phyloP scores from a whole-genome alignment of 352 stramenopile species.

The Phytopythium aichiense region DNA sequence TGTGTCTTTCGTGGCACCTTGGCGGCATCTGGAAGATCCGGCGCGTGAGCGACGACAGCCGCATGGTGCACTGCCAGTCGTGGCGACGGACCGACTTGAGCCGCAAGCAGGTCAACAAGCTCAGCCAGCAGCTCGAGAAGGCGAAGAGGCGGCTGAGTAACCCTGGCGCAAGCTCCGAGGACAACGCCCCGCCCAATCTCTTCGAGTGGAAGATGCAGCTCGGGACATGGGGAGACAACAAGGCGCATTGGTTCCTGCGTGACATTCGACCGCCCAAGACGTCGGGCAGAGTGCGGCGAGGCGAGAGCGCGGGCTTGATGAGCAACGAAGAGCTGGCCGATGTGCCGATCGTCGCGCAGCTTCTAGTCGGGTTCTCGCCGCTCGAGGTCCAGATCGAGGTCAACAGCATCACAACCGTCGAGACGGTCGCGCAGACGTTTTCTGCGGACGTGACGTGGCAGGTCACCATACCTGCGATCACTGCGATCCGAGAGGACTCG shows the following conservation, averaged over 20 bases:
- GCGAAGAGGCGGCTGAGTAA: not conserved
- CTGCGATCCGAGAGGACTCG: slow-evolving; percentile 37
- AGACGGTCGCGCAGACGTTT: slow-evolving; percentile 44
- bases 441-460: slow-evolving; percentile 47
- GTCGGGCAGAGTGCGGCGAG: not conserved
- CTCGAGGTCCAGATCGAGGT: slow-evolving; percentile 32
- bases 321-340: not conserved
- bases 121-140: slow-evolving; percentile 28
- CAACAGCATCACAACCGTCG: slow-evolving; percentile 32
- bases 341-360: slow-evolving; percentile 9
- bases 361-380: slow-evolving; percentile 33
- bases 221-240: slow-evolving; percentile 32
- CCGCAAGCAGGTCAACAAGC: slow-evolving; percentile 27
- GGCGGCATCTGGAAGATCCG: slow-evolving; percentile 55
- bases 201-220: slow-evolving; percentile 65
- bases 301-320: not conserved
- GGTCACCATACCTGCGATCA: slow-evolving; percentile 32
- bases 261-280: slow-evolving; percentile 25
- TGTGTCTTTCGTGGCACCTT: slow-evolving; percentile 44
- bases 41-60: slow-evolving; percentile 20
- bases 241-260: slow-evolving; percentile 47
- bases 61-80: slow-evolving; percentile 30
- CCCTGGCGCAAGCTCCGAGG: slow-evolving; percentile 2
- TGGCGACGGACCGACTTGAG: slow-evolving; percentile 50
- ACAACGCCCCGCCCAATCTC: slow-evolving; percentile 18